Evolutionary conservation across 805 yeast species (phyloP), one percentile per base, ranked within the genome.

Genomic region (Myxozyma sirexii): DNA sequence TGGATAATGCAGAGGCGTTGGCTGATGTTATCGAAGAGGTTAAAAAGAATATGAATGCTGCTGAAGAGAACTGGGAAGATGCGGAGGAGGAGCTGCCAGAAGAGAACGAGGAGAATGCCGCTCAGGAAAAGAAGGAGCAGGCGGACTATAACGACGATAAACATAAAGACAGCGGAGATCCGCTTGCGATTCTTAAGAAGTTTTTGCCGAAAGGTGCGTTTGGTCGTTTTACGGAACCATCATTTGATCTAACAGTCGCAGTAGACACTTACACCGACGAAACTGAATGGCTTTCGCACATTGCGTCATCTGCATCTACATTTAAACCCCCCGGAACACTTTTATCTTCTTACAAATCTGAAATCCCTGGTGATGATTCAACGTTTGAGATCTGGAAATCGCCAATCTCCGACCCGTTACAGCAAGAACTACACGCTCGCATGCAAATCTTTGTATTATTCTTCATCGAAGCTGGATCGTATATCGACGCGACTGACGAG

Each of bases 401-500:
- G 43, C 71, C 79, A 49, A 69, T 84, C 51, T 67, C 71, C 12
- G 79, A 77, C 47, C 69, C 69, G 0, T 69, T 68, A 4, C 84
- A 85, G 0, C 67, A 74, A 47, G 83, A 81, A 62, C 72, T 90
- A 53, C 92, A 86, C 68, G 74, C 79, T 51, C 75, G 97, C 60
- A 78, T 91, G 65, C 96, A 90, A 67, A 84, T 92, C 1, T 82
- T 94, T 67, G 88, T 89, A 15, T 75, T 93, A 27, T 77, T 94
- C 10, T 91, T 86, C 75, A 93, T 94, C 66, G 99, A 94, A 71
- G 98, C 97, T 0, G 98, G 97, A 1, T 84, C 96, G 0, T 89
- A 83, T 68, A 90, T 94, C 57, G 97, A 92, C 70, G 79, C 80
- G 41, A 72, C 72, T 0, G 99, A 94, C 72, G 79, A 80, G 7